Evolutionary conservation across 495 filamentous ascomycete genomes (phyloP), one percentile per base, ranked within the genome.

Genomic region (Xylaria scruposa): DNA sequence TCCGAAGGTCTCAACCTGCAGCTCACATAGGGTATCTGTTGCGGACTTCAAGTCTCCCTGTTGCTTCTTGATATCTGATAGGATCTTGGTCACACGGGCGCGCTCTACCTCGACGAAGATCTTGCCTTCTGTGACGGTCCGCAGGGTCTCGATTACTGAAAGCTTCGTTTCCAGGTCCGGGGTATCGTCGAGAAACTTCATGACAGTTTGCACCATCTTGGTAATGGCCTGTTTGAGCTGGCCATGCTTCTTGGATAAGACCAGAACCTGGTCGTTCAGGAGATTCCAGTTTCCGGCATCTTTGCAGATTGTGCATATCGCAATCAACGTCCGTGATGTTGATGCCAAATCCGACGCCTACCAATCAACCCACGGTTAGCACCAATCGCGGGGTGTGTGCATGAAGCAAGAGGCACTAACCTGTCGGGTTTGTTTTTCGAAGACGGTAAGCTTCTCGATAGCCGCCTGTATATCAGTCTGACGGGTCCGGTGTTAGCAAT

Each of bases 101-200:
- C 96, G 89, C 85, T 99, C 96, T 29, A 99, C 96, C 86, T 99
- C 96, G 76, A 99, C 95, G 76, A 98, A 99, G 77, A 99, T 98
- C 93, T 99, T 99, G 83, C 96, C 96, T 81, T 99, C 96, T 31
- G 96, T 99, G 72, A 99, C 95, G 40, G 96, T 98, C 71, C 96
- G 90, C 75, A 99, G 83, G 1, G 95, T 97, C 81, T 98, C 94
- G 74, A 99, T 98, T 51, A 97, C 90, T 19, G 93, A 91, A 58
- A 99, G 85, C 85, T 98, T 98, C 42, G 89, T 93, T 69, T 97
- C 95, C 71, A 91, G 72, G 70, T 86, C 91, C 47, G 95, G 93
- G 42, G 88, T 78, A 60, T 92, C 88, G 78, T 97, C 93, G 80
- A 99, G 83, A 80, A 97, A 98, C 58, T 83, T 86, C 93, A 99